Conservation (phyloP, 371 early-diverging fungal species). For the Mucor plumbeus region DNA sequence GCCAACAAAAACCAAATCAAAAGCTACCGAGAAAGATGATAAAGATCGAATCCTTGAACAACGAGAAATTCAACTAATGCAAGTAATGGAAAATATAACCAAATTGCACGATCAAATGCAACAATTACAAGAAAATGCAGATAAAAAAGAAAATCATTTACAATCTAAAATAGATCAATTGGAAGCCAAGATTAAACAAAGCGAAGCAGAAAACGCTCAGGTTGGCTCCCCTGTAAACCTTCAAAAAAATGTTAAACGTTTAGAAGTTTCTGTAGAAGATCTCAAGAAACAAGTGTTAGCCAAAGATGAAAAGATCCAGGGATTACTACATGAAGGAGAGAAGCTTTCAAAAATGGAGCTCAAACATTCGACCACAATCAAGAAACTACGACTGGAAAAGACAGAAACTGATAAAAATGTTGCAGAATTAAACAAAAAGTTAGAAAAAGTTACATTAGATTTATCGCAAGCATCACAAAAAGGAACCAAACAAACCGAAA, state of each 20-base stretch:
- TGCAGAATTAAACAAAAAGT: slow-evolving; percentile 62
- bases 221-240: slow-evolving; percentile 16
- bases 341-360: slow-evolving; percentile 81
- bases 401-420: slow-evolving; percentile 65
- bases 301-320: slow-evolving; percentile 70
- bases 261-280: slow-evolving; percentile 57
- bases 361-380: slow-evolving; percentile 73
- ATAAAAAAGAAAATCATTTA: slow-evolving; percentile 26
- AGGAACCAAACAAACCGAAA: slow-evolving; percentile 48
- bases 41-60: slow-evolving; percentile 53
- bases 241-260: slow-evolving; percentile 28
- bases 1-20: background rate
- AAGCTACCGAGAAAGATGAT: background rate
- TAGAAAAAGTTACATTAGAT: slow-evolving; percentile 59
- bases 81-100: slow-evolving; percentile 68
- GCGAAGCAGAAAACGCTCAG: background rate
- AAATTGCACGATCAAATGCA: slow-evolving; percentile 65
- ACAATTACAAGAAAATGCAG: slow-evolving; percentile 45
- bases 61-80: slow-evolving; percentile 68
- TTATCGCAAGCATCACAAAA: slow-evolving; percentile 61
- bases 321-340: slow-evolving; percentile 75
- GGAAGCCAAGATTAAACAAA: slow-evolving; percentile 15
- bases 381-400: slow-evolving; percentile 73
- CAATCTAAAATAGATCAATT: slow-evolving; percentile 9
- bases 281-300: slow-evolving; percentile 54